These are phyloP conservation scores for Clathrospora elynae DNA, from an alignment of 2,329 filamentous ascomycete genomes.

Conservation along the genomic window DNA sequence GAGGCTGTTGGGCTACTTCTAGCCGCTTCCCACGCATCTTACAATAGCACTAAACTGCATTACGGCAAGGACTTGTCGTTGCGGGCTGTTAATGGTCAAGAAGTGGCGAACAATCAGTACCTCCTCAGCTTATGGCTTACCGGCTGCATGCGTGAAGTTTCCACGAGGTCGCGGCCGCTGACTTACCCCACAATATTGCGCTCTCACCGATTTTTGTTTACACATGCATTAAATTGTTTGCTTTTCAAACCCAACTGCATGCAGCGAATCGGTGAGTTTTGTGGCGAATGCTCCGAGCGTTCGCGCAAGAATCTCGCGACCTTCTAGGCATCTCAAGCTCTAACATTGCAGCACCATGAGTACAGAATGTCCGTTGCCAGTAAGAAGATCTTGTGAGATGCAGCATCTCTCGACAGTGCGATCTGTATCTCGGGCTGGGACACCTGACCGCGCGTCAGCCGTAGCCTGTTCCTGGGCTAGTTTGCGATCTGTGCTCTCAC, in stretches of 20 bases:
- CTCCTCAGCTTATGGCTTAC: constrained; percentile 17
- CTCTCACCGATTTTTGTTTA: constrained; percentile 22
- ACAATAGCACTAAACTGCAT: not conserved
- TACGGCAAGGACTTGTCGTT: not conserved
- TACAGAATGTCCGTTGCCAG: no score
- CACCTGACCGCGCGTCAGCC: constrained; percentile 46
- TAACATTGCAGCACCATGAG: no score
- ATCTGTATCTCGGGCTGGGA: constrained; percentile 30
- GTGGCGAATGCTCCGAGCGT: constrained; percentile 6
- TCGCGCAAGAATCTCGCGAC: constrained; percentile 3
- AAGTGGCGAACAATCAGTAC: constrained; percentile 3
- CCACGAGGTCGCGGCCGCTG: constrained; percentile 22
- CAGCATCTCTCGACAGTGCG: no score
- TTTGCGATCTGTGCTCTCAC: constrained; percentile 41
- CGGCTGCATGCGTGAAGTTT: constrained; percentile 12
- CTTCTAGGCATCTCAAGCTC: constrained; percentile 4
- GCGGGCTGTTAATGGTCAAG: constrained; percentile 3
- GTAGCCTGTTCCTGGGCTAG: constrained; percentile 37
- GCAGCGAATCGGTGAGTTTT: constrained; percentile 14
- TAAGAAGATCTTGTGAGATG: no score
- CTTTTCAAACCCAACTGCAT: constrained; percentile 14
- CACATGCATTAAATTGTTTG: constrained; percentile 14
- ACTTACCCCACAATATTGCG: constrained; percentile 25
- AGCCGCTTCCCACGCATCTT: constrained; percentile 1
- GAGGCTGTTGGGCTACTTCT: not conserved